Evolutionary conservation across 1,139 yeast species (phyloP).

Genomic region (Ogataea hybrid): DNA sequence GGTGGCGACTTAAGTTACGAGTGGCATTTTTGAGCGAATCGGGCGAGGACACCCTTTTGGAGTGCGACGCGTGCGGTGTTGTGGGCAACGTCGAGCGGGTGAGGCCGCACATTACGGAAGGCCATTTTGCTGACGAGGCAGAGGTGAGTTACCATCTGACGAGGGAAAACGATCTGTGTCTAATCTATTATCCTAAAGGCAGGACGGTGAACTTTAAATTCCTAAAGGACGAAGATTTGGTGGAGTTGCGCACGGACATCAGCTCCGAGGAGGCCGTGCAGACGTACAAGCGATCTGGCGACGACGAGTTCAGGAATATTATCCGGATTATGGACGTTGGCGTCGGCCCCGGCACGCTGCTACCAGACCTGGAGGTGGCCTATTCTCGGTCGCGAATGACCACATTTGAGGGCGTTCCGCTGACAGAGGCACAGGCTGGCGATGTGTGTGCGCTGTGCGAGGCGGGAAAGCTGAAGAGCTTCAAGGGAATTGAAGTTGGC

Average conservation of each 20-base stretch:
- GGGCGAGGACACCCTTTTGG: slow-evolving; percentile 80
- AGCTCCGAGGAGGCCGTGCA: slow-evolving; percentile 32
- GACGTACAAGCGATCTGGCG: slow-evolving; percentile 33
- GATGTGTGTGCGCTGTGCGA: slow-evolving; percentile 73
- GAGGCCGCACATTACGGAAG: slow-evolving; percentile 41
- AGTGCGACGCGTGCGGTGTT: slow-evolving; percentile 61
- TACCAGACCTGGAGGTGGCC: slow-evolving; percentile 61
- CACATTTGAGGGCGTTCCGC: slow-evolving; percentile 55
- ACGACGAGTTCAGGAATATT: slow-evolving; percentile 48
- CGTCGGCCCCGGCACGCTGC: slow-evolving; percentile 53
- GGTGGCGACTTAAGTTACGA: slow-evolving; percentile 92
- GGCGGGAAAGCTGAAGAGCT: slow-evolving; percentile 46
- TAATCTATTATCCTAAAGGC: slow-evolving; percentile 64
- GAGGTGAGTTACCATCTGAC: slow-evolving; percentile 54
- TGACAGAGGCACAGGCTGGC: slow-evolving; percentile 64
- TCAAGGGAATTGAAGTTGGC: slow-evolving; percentile 84
- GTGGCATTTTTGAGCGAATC: slow-evolving; percentile 72
- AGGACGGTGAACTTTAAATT: slow-evolving; percentile 53
- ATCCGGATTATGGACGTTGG: slow-evolving; percentile 69
- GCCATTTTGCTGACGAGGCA: slow-evolving; percentile 34
- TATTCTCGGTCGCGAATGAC: slow-evolving; percentile 64
- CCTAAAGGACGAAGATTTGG: slow-evolving; percentile 43
- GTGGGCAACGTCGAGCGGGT: slow-evolving; percentile 64
- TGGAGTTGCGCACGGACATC: slow-evolving; percentile 44
- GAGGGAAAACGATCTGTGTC: slow-evolving; percentile 51